Percentiles rank a stretch among this genome's conserved stretches.
These are phyloP conservation scores for Pleurotus pulmonarius DNA, from an alignment of 768 basidiomycete species.

Conservation along the genomic window DNA sequence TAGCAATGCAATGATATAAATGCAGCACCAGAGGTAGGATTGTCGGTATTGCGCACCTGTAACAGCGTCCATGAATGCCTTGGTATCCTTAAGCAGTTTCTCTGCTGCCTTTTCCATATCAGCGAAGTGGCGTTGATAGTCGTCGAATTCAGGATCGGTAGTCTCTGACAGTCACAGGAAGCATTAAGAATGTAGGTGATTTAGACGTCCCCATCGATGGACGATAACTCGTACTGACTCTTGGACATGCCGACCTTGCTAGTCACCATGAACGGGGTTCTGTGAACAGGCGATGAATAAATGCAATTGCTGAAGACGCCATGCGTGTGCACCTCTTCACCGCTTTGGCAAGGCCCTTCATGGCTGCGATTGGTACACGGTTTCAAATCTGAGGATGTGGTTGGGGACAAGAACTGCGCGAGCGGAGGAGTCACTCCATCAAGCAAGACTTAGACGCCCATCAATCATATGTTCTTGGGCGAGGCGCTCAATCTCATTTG, in stretches of 20 bases:
- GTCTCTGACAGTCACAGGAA: constrained; percentile 46
- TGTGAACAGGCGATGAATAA: constrained; percentile 25
- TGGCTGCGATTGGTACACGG: constrained; percentile 22
- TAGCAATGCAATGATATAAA: constrained; percentile 16
- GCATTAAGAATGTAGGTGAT: neutral
- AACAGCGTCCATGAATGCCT: constrained; percentile 81
- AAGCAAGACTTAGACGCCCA: no score
- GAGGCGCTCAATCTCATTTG: no score
- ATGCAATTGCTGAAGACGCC: neutral
- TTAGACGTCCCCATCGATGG: no score
- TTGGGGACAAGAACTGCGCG: neutral
- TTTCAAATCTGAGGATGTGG: neutral
- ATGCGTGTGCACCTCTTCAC: constrained; percentile 57
- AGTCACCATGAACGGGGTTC: constrained; percentile 89
- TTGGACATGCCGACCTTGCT: constrained; percentile 88
- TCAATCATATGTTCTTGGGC: no score
- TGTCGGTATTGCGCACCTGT: constrained; percentile 36
- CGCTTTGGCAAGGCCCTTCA: constrained; percentile 85
- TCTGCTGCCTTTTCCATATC: constrained; percentile 78
- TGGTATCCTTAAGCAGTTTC: constrained; percentile 90
- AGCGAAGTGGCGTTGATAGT: constrained; percentile 75
- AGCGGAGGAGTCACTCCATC: neutral
- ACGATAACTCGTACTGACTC: constrained; percentile 51
- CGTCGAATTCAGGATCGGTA: constrained; percentile 86
- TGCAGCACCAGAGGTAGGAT: no score